Evolutionary conservation across 208 protist species (phyloP), one percentile per base, ranked within the genome.

Genomic region (Herpetomonas tarakana): DNA sequence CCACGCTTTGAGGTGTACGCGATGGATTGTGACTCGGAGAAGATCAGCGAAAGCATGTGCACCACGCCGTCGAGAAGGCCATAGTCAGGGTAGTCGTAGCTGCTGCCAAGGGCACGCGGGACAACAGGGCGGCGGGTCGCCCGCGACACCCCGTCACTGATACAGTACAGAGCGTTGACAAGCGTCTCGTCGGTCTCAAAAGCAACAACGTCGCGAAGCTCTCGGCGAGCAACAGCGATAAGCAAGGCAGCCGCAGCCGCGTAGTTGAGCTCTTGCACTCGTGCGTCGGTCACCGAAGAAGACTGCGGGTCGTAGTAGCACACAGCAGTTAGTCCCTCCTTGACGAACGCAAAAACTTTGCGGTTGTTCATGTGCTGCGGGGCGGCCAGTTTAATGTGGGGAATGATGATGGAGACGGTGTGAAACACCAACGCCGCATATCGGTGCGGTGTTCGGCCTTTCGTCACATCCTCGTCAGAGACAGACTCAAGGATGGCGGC

Each of bases 41-140:
- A 86, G n/a, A 91, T 69, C n/a, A 92, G 56, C 11, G 84, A 93
- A 11, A 96, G 60, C 68, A 96, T 84, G 55, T 92, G 85, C n/a
- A 73, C 81, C 12, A 96, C 83, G 24, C 91, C 90, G 65, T 97
- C 92, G 19, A 94, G 65, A 24, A 95, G 59, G n/a, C 92, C 92
- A 58, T 83, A 84, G 52, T 96, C 88, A 26, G 87, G 74, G 71
- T 88, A 97, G 6, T 87, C 86, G 61, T 92, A 97, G 38, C 86
- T 90, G 53, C 76, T 92, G 1, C 92, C 92, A 29, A 94, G 58
- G 31, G 85, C 69, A 18, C 92, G 73, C 7, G 76, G 71, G 26
- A 71, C 59, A 3, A 90, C 52, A 21, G 74, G 73, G 12, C 75
- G 69, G 12, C 58, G 71, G 1, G 67, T 39, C 12, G 73, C 46